Percentiles rank a stretch among this genome's conserved stretches.
These are phyloP conservation scores for Botrytis byssoidea DNA, from an alignment of 2,329 filamentous ascomycete genomes.

Conservation along the genomic window DNA sequence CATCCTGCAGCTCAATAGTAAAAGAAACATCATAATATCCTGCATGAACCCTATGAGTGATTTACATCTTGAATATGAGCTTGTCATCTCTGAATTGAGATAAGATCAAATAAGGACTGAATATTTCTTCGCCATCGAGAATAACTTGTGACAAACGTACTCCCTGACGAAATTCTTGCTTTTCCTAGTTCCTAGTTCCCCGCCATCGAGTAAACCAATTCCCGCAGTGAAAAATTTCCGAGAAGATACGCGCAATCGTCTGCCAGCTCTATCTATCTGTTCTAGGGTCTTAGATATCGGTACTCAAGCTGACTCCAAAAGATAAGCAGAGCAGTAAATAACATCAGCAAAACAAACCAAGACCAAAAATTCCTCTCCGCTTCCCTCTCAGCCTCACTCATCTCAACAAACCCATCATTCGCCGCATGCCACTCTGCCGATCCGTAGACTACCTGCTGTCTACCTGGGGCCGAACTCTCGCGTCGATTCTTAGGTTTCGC, in stretches of 20 bases:
- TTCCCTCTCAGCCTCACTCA: neutral
- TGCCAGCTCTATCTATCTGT: neutral
- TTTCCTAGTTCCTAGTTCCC: neutral
- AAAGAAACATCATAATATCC: accelerated
- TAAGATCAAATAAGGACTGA: neutral
- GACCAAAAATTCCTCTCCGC: neutral
- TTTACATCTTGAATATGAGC: neutral
- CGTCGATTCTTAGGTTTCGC: too few relatives aligned
- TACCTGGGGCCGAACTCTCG: accelerated
- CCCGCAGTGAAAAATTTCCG: accelerated
- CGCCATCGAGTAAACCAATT: too few relatives aligned
- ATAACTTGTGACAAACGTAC: neutral
- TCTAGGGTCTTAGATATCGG: accelerated
- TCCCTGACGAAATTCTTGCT: accelerated
- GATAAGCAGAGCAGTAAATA: neutral
- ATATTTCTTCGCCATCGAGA: too few relatives aligned
- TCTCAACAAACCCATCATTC: neutral
- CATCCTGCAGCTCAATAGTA: neutral
- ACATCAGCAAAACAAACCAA: neutral
- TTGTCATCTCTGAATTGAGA: neutral
- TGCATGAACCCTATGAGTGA: neutral
- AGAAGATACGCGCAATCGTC: neutral
- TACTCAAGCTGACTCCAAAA: neutral
- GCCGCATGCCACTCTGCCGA: neutral
- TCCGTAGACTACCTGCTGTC: neutral